Conservation (phyloP, 2,329 filamentous ascomycete species). For the Neodidymelliopsis sp. region DNA sequence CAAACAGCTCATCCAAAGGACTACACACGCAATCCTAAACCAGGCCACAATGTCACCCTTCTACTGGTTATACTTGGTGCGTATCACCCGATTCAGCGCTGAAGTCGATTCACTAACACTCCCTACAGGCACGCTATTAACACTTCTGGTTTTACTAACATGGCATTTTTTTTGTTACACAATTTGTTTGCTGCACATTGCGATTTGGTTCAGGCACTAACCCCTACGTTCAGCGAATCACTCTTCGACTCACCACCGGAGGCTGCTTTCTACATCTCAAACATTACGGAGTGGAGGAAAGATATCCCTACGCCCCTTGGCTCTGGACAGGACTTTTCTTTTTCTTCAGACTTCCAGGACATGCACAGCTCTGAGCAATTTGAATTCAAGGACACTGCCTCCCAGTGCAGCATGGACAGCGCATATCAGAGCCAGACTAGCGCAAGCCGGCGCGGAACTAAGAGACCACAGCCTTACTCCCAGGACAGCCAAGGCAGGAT, state of each 20-base stretch:
- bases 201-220: constrained; percentile 45
- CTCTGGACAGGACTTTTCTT: constrained; percentile 46
- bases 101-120: not conserved
- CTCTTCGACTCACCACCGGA: constrained; percentile 47
- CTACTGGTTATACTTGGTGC: constrained; percentile 1
- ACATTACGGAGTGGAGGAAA: constrained; percentile 53
- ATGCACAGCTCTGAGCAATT: constrained; percentile 45
- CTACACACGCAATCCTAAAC: not conserved
- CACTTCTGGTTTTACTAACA: constrained; percentile 41
- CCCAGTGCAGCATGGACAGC: constrained; percentile 54
- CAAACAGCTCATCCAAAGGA: not conserved
- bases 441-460: constrained; percentile 43
- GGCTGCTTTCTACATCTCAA: constrained; percentile 45
- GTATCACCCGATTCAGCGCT: not conserved
- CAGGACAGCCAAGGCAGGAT: constrained; percentile 42
- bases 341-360: constrained; percentile 44
- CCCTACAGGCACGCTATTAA: not conserved
- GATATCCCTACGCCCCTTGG: constrained; percentile 46
- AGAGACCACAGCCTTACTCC: constrained; percentile 36
- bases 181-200: constrained; percentile 22
- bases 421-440: constrained; percentile 51
- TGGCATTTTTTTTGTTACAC: constrained; percentile 43
- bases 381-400: constrained; percentile 48
- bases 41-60: not conserved
- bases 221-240: constrained; percentile 49